Conservation (phyloP, 192 early-diverging fungal genomes). For the Coemansia reversa region DNA sequence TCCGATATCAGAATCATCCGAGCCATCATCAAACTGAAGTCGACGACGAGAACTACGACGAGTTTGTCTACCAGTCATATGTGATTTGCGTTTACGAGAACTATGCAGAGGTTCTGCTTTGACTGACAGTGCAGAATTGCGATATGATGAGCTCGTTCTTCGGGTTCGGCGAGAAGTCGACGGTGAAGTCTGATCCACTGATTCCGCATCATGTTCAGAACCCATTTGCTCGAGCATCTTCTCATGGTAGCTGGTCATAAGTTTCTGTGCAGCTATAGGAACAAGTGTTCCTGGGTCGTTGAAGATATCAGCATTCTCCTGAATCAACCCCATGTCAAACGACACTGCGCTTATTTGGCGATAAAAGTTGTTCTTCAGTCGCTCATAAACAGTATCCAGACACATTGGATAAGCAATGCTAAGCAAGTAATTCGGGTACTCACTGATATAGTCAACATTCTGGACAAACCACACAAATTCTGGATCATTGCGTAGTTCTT, state of each 20-base stretch:
- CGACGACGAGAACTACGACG: no score
- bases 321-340: slow-evolving; percentile 67
- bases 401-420: slow-evolving; percentile 72
- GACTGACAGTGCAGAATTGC: no score
- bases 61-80: no score
- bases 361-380: slow-evolving; percentile 62
- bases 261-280: slow-evolving; percentile 32
- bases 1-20: no score
- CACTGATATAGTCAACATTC: slow-evolving; percentile 59
- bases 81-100: no score
- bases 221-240: no score
- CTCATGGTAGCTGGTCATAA: slow-evolving; percentile 18
- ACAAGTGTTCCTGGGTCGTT: slow-evolving; percentile 59
- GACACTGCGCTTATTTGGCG: slow-evolving; percentile 60
- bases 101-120: no score
- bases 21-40: no score
- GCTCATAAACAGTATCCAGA: slow-evolving; percentile 59
- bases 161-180: no score
- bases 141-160: no score
- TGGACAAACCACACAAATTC: slow-evolving; percentile 62
- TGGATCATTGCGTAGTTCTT: slow-evolving; percentile 35
- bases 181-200: no score
- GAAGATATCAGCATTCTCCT: slow-evolving; percentile 65
- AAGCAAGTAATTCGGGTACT: slow-evolving; percentile 63
- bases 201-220: background rate